Conservation (phyloP, 202 grass and related monocot genomes). For the Carex arenaria region DNA sequence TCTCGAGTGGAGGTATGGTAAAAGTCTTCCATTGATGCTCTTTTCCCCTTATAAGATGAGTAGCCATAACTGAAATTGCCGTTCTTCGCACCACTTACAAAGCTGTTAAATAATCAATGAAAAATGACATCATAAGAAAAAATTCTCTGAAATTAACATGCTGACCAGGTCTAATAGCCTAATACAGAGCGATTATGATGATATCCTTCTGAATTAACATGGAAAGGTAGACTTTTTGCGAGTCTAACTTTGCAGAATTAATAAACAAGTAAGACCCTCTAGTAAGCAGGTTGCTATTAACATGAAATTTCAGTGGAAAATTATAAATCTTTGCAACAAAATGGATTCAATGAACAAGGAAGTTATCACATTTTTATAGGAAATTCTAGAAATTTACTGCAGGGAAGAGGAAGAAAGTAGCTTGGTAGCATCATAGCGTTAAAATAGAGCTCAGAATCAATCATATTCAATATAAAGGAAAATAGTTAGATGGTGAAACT, state of each 20-base stretch:
- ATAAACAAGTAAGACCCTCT: background rate
- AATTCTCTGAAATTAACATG: background rate
- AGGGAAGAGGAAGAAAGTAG: background rate
- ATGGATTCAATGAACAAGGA: background rate
- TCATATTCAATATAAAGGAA: background rate
- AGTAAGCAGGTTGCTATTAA: background rate
- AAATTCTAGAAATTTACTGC: background rate
- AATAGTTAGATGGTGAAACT: background rate
- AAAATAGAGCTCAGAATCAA: background rate
- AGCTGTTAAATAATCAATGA: conserved; percentile 8
- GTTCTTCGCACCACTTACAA: conserved; percentile 19
- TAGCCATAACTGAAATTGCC: conserved; percentile 37
- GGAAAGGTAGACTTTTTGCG: background rate
- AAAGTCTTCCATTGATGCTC: conserved; percentile 40
- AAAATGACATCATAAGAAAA: background rate
- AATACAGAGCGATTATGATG: background rate
- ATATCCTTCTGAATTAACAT: background rate
- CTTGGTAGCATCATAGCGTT: background rate
- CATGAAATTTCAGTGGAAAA: background rate
- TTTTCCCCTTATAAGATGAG: conserved; percentile 36
- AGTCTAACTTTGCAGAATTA: background rate
- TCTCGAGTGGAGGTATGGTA: conserved; percentile 28
- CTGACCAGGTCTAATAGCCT: background rate
- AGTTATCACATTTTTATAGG: background rate
- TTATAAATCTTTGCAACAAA: background rate